Evolutionary conservation across 1,284 basidiomycete species (phyloP).

Genomic region (Papiliotrema nemorosa): DNA sequence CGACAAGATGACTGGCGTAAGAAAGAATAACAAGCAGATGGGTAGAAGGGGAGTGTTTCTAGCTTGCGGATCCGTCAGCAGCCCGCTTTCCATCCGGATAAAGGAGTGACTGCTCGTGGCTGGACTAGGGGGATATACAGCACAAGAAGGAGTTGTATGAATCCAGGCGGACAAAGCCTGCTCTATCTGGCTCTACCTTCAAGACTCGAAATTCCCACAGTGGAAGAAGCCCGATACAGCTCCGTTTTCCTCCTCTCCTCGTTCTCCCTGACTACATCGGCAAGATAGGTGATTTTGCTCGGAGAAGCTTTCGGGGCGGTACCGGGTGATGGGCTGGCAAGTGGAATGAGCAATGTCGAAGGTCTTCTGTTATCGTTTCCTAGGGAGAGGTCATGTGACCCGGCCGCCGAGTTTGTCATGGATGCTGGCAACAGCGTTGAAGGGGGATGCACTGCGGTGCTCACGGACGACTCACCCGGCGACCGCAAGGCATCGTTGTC

Average conservation of each 20-base stretch:
- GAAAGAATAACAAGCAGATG: no score
- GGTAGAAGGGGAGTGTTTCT: no score
- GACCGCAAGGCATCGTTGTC: no score
- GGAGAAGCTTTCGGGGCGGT: not conserved
- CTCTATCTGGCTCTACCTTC: not conserved
- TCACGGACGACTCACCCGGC: no score
- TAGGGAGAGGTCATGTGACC: no score
- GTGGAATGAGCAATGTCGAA: not conserved
- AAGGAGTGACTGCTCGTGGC: no score
- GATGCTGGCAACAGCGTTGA: no score
- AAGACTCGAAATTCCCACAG: not conserved
- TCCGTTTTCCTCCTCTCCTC: conserved; percentile 1
- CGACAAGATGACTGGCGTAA: no score
- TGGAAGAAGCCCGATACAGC: not conserved
- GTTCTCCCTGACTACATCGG: conserved; percentile 17
- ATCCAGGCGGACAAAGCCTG: not conserved
- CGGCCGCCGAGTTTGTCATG: no score
- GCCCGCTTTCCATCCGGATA: no score
- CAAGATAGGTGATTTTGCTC: conserved; percentile 20
- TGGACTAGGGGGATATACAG: not conserved
- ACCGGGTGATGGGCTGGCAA: not conserved
- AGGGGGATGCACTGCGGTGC: no score
- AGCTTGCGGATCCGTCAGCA: no score
- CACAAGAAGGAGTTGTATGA: not conserved
- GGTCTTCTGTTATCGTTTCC: not conserved